Evolutionary conservation across 2,329 filamentous ascomycete genomes (phyloP).

Genomic region (Daldinia sp.): DNA sequence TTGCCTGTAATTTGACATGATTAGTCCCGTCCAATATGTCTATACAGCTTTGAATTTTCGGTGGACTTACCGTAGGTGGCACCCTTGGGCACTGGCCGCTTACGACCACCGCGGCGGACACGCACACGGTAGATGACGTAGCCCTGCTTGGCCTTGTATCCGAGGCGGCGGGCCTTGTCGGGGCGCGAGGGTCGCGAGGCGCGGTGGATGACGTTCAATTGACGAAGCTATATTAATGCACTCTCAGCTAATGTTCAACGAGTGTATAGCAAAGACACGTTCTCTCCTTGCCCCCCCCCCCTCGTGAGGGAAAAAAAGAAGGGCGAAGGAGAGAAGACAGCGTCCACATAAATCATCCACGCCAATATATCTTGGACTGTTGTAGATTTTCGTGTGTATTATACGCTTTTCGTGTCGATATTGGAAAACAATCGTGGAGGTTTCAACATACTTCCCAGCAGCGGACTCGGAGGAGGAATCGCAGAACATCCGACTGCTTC

Average conservation of each 20-base stretch:
- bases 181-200: slow-evolving; percentile 97
- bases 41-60: no score
- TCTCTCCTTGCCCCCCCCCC: slow-evolving; percentile 49
- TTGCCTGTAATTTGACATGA: slow-evolving; percentile 75
- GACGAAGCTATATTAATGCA: slow-evolving; percentile 99
- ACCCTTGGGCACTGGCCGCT: slow-evolving; percentile 96
- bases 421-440: slow-evolving; percentile 51
- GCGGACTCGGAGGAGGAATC: slow-evolving; percentile 99
- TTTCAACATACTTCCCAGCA: slow-evolving; percentile 97
- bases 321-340: slow-evolving; percentile 47
- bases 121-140: slow-evolving; percentile 99
- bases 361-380: slow-evolving; percentile 48
- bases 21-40: no score
- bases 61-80: slow-evolving; percentile 91
- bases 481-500: slow-evolving; percentile 99
- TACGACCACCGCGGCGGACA: slow-evolving; percentile 98
- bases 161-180: slow-evolving; percentile 99
- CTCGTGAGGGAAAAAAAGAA: neutral
- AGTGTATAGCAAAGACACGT: slow-evolving; percentile 87
- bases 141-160: slow-evolving; percentile 99
- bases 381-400: slow-evolving; percentile 48
- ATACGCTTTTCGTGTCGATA: slow-evolving; percentile 45
- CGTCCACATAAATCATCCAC: slow-evolving; percentile 54
- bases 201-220: slow-evolving; percentile 99
- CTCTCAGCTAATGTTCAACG: slow-evolving; percentile 99